Base-by-base conservation (phyloP, 2,329 filamentous ascomycete species). In the Colletotrichum sp. region DNA sequence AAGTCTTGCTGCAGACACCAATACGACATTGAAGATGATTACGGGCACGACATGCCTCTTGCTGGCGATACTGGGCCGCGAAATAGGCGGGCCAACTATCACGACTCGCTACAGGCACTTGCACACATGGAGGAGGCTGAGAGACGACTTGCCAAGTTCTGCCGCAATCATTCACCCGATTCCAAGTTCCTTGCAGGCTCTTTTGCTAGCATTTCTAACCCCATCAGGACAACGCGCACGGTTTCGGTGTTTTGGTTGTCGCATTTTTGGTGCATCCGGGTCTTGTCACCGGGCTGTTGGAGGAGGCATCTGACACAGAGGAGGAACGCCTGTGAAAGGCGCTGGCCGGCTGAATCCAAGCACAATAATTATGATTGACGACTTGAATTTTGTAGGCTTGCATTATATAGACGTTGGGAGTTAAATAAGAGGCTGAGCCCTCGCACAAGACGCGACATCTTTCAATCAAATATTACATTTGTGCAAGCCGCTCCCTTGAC, bases 31-130 rank as follows among this genome's bases (percentile, higher is more conserved):
- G 24, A 28, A 59, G 55, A 28, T 13, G 1, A 28, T 26, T 57
- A 57, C 7, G 24, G 24, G 0, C 1, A 59, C 55, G 55, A 59
- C 13, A 28, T 59, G 21, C 0, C 13, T 1, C 0, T 4, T 28
- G 12, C 1, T 1, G 24, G 24, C 7, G 21, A 2, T 26, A 3
- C 12, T 2, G 1, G 55, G 3, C 21, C 55, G 8, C 13, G 24
- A 28, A 24, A 59, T 26, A 21, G 52, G 18, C 16, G 28, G 4
- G 26, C 28, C 57, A 14, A 61, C 0, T 61, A 18, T n/a, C 7
- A 21, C 4, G 14, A 32, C 57, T 21, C 57, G 26, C 28, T 61
- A 4, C 7, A 61, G 9, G 18, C 24, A 4, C 14, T 1, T 1
- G 0, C 57, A 7, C 57, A 61, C 16, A 30, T 0, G 4, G 1